phyloP scores from a whole-genome alignment of 768 basidiomycete species.

The Rhizopogon roseolus region DNA sequence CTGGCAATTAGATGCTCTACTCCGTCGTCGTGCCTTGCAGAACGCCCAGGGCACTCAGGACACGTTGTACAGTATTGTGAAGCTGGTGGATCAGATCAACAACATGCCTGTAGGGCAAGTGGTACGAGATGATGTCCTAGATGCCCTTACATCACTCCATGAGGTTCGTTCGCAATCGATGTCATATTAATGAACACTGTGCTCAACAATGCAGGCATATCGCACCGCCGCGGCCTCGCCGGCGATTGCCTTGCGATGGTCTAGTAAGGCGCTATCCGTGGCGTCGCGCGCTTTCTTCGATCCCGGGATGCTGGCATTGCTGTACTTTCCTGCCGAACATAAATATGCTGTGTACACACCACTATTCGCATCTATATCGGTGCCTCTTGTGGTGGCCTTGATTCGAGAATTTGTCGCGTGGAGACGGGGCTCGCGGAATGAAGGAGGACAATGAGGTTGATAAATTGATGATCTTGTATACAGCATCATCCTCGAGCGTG shows the following conservation, averaged over 20 bases:
- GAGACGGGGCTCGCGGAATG: slow-evolving; percentile 27
- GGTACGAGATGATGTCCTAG: slow-evolving; percentile 68
- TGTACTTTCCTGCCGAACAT: slow-evolving; percentile 98
- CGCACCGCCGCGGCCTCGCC: slow-evolving; percentile 14
- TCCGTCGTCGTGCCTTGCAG: slow-evolving; percentile 65
- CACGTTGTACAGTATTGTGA: slow-evolving; percentile 77
- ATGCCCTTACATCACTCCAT: slow-evolving; percentile 68
- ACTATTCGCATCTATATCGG: slow-evolving; percentile 84
- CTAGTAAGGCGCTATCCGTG: slow-evolving; percentile 55
- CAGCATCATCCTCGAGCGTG: slow-evolving; percentile 3
- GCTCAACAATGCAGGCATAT: slow-evolving; percentile 16
- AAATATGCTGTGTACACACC: slow-evolving; percentile 97
- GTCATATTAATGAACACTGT: slow-evolving; percentile 1
- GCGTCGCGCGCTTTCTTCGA: slow-evolving; percentile 92
- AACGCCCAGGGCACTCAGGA: slow-evolving; percentile 65
- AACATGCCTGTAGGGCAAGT: slow-evolving; percentile 88
- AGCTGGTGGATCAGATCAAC: slow-evolving; percentile 78
- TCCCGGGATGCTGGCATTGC: slow-evolving; percentile 90
- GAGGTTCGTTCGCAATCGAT: slow-evolving; percentile 41
- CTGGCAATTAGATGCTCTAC: slow-evolving; percentile 81
- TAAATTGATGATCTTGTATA: not conserved
- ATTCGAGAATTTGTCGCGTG: slow-evolving; percentile 70
- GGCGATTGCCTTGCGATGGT: slow-evolving; percentile 45
- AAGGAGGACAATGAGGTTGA: slow-evolving; percentile 10
- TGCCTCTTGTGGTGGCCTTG: slow-evolving; percentile 75